phyloP scores from a whole-genome alignment of 1,284 basidiomycete species.

The Athelia sp. region DNA sequence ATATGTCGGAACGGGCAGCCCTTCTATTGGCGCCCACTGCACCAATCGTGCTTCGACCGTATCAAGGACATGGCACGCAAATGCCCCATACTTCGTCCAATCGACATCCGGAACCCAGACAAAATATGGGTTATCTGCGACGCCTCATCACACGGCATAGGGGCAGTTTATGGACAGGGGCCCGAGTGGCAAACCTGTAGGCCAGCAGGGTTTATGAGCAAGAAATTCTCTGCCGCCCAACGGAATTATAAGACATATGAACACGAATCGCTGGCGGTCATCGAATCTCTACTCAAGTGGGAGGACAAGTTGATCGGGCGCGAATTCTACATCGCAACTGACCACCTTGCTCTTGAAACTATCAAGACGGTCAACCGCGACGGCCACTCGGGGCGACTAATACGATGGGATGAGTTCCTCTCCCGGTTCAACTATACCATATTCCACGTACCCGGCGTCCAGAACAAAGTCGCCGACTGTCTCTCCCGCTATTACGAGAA shows the following conservation, averaged over 20 bases:
- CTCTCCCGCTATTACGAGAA: conserved; percentile 20
- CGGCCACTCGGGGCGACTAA: conserved; percentile 1
- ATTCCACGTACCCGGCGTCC: conserved; percentile 20
- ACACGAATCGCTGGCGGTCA: conserved; percentile 28
- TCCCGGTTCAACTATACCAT: conserved; percentile 24
- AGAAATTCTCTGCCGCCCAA: conserved; percentile 30
- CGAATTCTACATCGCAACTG: conserved; percentile 26
- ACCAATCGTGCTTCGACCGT: no score
- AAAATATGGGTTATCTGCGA: conserved; percentile 14
- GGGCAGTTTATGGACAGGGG: no score
- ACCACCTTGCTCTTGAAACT: conserved; percentile 27
- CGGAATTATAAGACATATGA: conserved; percentile 34
- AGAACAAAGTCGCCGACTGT: conserved; percentile 26
- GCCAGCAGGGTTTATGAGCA: conserved; percentile 29
- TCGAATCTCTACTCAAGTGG: conserved; percentile 30
- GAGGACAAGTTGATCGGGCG: conserved; percentile 26
- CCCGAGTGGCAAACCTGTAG: conserved; percentile 20
- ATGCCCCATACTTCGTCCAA: conserved; percentile 5
- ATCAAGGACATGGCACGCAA: no score
- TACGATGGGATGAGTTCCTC: conserved; percentile 9
- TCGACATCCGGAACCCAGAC: neutral
- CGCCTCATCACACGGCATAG: conserved; percentile 18
- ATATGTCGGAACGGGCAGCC: no score
- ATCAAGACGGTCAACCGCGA: neutral
- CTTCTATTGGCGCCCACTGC: conserved; percentile 16